Evolutionary conservation across 1,139 yeast genomes (phyloP).

Genomic region (Citeromyces hawaiiensis): DNA sequence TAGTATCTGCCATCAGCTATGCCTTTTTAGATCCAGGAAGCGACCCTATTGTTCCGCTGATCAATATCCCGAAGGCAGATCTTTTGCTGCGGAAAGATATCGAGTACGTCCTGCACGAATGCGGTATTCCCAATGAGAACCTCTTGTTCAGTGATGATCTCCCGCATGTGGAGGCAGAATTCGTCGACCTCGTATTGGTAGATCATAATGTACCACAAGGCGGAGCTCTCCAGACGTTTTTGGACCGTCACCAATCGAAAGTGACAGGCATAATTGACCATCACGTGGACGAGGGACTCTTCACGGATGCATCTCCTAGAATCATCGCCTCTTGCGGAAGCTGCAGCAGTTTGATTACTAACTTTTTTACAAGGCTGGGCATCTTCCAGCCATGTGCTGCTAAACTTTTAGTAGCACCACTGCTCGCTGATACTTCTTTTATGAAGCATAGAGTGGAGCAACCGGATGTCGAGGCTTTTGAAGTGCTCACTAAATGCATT

Average conservation of each 20-base stretch:
- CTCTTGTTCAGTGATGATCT: slow-evolving; percentile 58
- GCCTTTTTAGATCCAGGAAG: slow-evolving; percentile 26
- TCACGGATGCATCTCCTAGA: slow-evolving; percentile 37
- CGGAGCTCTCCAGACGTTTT: slow-evolving; percentile 14
- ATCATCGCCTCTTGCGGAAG: slow-evolving; percentile 57
- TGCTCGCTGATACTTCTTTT: slow-evolving; percentile 59
- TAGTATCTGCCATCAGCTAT: slow-evolving; percentile 58
- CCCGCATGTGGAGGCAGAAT: slow-evolving; percentile 10
- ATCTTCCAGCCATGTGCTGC: slow-evolving; percentile 8
- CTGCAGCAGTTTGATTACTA: slow-evolving; percentile 61
- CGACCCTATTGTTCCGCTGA: slow-evolving; percentile 39
- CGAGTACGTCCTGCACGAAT: slow-evolving; percentile 31
- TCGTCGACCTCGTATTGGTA: slow-evolving; percentile 42
- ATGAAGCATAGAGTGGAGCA: slow-evolving; percentile 35
- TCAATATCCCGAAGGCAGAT: slow-evolving; percentile 61
- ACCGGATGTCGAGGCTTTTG: slow-evolving; percentile 34
- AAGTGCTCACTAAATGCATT: slow-evolving; percentile 17
- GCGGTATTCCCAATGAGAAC: slow-evolving; percentile 31
- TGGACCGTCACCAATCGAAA: slow-evolving; percentile 3
- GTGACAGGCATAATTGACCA: slow-evolving; percentile 72
- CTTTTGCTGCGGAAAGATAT: slow-evolving; percentile 63
- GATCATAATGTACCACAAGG: slow-evolving; percentile 76
- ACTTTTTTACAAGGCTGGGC: slow-evolving; percentile 33
- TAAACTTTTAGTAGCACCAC: slow-evolving; percentile 23
- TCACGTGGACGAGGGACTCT: slow-evolving; percentile 60